Base-by-base conservation (phyloP, 169 alveolate genomes). In the Plasmodium adleri region DNA sequence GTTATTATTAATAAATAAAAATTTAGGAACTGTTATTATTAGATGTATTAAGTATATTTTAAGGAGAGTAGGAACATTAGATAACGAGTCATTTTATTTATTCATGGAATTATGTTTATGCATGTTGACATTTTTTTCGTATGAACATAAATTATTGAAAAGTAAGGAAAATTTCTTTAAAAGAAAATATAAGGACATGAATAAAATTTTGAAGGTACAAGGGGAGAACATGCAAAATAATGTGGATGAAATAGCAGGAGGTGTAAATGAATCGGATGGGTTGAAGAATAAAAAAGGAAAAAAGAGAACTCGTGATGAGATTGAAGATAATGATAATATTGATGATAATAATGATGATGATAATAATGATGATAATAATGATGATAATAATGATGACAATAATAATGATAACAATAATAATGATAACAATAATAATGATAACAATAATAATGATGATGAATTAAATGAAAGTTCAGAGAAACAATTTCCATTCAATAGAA, bases 101-200 rank as follows among this genome's bases (percentile, higher is more conserved):
- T 83, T 83, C 52, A 83, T 83, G 91, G 91, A 83, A 28, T 72
- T 83, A 10, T 83, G 91, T 50, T 26, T 83, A 0, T 83, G 70
- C 63, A 28, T 83, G 83, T 17, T 83, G 32, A 68, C 91, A 28
- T 68, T 45, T 52, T 83, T 83, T 83, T 13, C 72, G 13, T 83
- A 68, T 72, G 91, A 83, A 52, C 54, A 83, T 63, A 83, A 83
- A 54, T 43, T 83, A n/a, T 47, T 68, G 62, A 83, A 68, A 49
- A 83, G 62, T 58, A 83, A 68, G 49, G 91, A 83, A 60, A 83
- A 68, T 72, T 83, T 83, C 59, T 83, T 83, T 54, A 83, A 83
- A 83, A 67, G 91, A 62, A 83, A 59, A 72, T 83, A 67, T 83
- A 83, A 83, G 15, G 91, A 83, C 54, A 68, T 68, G 91, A 83